A percentile compares a stretch with the other conserved stretches of the same genome.
Evolutionary conservation across 2,329 filamentous ascomycete species (phyloP).

Genomic region (Knufia fluminis): DNA sequence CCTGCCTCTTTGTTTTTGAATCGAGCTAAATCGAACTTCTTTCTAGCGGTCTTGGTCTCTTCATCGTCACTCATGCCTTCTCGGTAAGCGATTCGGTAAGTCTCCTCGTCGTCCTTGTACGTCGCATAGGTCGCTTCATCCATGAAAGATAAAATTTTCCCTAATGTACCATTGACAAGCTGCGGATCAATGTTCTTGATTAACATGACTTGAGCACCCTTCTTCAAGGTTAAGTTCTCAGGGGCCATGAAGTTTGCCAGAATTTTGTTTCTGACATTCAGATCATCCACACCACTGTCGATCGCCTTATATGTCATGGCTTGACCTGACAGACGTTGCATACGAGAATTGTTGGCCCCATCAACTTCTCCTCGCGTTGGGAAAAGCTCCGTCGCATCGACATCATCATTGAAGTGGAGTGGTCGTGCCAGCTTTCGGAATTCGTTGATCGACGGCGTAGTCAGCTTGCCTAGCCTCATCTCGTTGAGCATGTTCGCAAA

Average conservation of each 20-base stretch:
- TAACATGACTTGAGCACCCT: slow-evolving; percentile 96
- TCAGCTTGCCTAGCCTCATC: slow-evolving; percentile 82
- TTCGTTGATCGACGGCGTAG: slow-evolving; percentile 60
- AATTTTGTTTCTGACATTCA: slow-evolving; percentile 61
- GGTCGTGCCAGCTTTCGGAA: slow-evolving; percentile 68
- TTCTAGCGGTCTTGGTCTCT: slow-evolving; percentile 37
- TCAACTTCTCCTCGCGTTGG: slow-evolving; percentile 88
- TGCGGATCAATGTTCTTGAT: slow-evolving; percentile 97
- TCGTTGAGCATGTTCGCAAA: slow-evolving; percentile 97
- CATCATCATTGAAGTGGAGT: slow-evolving; percentile 60
- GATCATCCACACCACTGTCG: slow-evolving; percentile 65
- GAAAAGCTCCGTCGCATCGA: slow-evolving; percentile 85
- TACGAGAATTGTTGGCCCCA: slow-evolving; percentile 65
- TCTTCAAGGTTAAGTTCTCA: slow-evolving; percentile 67
- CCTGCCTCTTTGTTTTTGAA: slow-evolving; percentile 40
- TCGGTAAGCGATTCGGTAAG: slow-evolving; percentile 35
- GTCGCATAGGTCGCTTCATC: slow-evolving; percentile 52
- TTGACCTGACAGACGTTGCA: slow-evolving; percentile 62
- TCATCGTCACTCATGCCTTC: slow-evolving; percentile 39
- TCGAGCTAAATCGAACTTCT: slow-evolving; percentile 46
- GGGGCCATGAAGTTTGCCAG: slow-evolving; percentile 91
- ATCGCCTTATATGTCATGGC: slow-evolving; percentile 59
- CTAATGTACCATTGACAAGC: slow-evolving; percentile 88
- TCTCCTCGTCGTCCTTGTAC: slow-evolving; percentile 50
- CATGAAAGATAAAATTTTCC: slow-evolving; percentile 77